These are phyloP conservation scores for Oryza coarctata DNA, from an alignment of 176 grass and related monocot species.

Conservation along the genomic window DNA sequence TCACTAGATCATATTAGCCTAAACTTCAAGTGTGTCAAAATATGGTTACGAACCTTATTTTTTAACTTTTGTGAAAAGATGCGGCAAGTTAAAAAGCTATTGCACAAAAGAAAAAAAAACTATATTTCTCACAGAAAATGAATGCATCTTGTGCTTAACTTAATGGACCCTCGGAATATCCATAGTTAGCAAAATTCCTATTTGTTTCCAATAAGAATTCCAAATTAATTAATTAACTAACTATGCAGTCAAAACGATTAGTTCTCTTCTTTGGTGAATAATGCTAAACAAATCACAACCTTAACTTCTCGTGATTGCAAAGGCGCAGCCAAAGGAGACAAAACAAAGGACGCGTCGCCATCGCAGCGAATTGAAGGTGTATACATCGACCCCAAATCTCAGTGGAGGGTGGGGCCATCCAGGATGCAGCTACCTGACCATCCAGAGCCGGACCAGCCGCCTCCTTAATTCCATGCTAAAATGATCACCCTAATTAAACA, in stretches of 20 bases:
- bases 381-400: conserved; percentile 38
- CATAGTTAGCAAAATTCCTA: neutral
- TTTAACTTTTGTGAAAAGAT: neutral
- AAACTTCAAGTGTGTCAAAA: too few species aligned
- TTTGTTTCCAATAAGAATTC: neutral
- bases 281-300: conserved; percentile 21
- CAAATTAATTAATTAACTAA: neutral
- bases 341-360: conserved; percentile 20
- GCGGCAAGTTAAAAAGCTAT: neutral
- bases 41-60: neutral
- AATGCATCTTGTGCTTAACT: neutral
- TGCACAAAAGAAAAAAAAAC: too few species aligned
- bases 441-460: neutral
- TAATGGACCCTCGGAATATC: neutral
- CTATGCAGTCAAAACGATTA: neutral
- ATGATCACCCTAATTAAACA: conserved; percentile 16
- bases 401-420: conserved; percentile 42
- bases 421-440: conserved; percentile 7
- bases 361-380: conserved; percentile 16
- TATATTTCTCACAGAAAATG: neutral
- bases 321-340: conserved; percentile 43
- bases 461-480: conserved; percentile 18
- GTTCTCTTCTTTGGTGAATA: neutral
- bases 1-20: too few species aligned
- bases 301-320: conserved; percentile 31